A percentile compares a stretch with the other conserved stretches of the same genome.
phyloP scores from a whole-genome alignment of 2,329 filamentous ascomycete species.

The Fusarium subglutinans region DNA sequence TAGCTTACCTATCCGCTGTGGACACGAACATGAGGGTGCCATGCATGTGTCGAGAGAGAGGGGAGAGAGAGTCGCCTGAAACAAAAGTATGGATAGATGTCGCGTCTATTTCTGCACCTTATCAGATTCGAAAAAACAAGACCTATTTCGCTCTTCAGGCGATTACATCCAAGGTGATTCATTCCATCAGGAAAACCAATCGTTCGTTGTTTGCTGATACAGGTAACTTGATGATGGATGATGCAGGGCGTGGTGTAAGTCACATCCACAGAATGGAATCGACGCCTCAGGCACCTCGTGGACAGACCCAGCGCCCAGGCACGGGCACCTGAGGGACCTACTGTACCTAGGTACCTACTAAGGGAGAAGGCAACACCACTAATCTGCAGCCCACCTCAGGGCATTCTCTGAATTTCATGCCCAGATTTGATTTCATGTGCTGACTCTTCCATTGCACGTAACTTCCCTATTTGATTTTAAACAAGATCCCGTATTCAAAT shows the following conservation, averaged over 20 bases:
- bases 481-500: not conserved
- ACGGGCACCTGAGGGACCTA: not conserved
- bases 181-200: not conserved
- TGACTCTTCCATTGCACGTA: not conserved
- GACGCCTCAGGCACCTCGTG: constrained; percentile 25
- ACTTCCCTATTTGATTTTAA: not conserved
- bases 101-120: not conserved
- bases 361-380: not conserved
- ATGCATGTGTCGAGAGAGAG: not conserved
- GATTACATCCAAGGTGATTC: not conserved
- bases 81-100: not conserved
- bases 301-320: not conserved
- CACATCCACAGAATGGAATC: not conserved
- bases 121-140: not conserved
- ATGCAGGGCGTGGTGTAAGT: constrained; percentile 11
- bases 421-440: not conserved
- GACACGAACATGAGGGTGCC: constrained; percentile 5
- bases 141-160: not conserved
- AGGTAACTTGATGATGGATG: not conserved
- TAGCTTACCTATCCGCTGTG: constrained; percentile 11
- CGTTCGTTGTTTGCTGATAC: not conserved
- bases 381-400: not conserved
- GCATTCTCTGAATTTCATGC: not conserved
- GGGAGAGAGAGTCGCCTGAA: not conserved
- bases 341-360: not conserved